These are phyloP conservation scores for Magnusiomyces magnusii DNA, from an alignment of 1,139 yeast genomes.

Conservation along the genomic window DNA sequence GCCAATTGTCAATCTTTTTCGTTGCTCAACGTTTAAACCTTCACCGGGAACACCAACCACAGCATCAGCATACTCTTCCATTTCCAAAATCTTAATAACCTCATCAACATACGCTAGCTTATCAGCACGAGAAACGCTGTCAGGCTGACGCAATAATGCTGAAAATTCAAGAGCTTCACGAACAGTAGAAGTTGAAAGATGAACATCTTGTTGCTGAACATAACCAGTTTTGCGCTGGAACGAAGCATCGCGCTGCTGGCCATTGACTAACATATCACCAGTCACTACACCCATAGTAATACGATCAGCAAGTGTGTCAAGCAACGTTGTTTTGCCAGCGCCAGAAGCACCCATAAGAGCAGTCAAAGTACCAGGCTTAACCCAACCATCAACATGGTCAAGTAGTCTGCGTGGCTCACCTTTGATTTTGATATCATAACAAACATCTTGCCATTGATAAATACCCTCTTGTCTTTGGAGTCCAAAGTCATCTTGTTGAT, in stretches of 20 bases:
- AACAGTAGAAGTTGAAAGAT: constrained; percentile 65
- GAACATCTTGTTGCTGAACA: constrained; percentile 78
- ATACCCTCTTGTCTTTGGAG: constrained; percentile 34
- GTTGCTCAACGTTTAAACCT: constrained; percentile 73
- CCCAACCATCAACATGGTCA: constrained; percentile 74
- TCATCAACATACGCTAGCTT: constrained; percentile 67
- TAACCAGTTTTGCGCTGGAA: constrained; percentile 80
- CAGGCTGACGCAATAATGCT: constrained; percentile 68
- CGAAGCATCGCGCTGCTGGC: constrained; percentile 56
- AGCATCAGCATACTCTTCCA: constrained; percentile 70
- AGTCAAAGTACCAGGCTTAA: constrained; percentile 66
- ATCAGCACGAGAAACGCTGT: constrained; percentile 44
- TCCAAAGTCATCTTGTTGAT: constrained; percentile 10
- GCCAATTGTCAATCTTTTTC: constrained; percentile 78
- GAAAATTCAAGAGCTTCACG: constrained; percentile 69
- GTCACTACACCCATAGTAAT: constrained; percentile 72
- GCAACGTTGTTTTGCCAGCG: constrained; percentile 74
- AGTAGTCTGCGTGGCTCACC: constrained; percentile 50
- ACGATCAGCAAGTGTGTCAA: constrained; percentile 71
- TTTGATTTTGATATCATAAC: constrained; percentile 65
- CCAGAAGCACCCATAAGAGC: constrained; percentile 87
- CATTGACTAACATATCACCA: constrained; percentile 70
- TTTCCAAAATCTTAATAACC: constrained; percentile 59
- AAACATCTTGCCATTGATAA: constrained; percentile 75
- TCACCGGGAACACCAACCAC: constrained; percentile 75